These are phyloP conservation scores for Phytomonas sp. DNA, from an alignment of 208 protist species.

Conservation along the genomic window DNA sequence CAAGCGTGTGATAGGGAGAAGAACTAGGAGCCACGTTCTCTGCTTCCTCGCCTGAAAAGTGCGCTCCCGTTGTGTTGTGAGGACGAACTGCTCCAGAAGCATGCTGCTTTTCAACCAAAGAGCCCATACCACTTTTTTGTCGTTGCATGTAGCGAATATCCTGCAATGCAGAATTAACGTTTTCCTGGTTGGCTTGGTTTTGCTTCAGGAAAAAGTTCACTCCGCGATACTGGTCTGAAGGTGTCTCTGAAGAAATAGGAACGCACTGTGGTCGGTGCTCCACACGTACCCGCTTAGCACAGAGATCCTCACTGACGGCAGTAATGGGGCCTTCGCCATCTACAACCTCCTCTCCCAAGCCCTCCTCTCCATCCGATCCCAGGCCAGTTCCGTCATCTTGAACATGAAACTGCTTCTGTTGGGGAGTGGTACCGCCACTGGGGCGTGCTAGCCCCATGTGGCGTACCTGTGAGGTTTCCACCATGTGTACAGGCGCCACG, in stretches of 20 bases:
- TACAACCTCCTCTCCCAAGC: constrained; percentile 15
- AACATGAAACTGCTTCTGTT: constrained; percentile 15
- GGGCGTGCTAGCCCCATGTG: constrained; percentile 1
- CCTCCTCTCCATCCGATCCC: constrained; percentile 5
- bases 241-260: constrained; percentile 26
- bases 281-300: constrained; percentile 31
- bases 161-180: constrained; percentile 5
- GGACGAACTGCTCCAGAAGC: background rate
- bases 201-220: constrained; percentile 8
- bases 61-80: background rate
- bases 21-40: background rate
- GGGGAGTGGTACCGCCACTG: background rate
- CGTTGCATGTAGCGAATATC: constrained; percentile 6
- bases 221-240: background rate
- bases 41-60: background rate
- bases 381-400: background rate
- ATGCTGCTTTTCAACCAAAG: background rate
- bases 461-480: constrained; percentile 12
- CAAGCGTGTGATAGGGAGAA: background rate
- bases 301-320: constrained; percentile 25
- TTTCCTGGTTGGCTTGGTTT: background rate
- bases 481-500: constrained; percentile 44
- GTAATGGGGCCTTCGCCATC: constrained; percentile 40
- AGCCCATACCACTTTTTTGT: background rate
- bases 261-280: constrained; percentile 43